These are phyloP conservation scores for Hypomontagnella submonticulosa DNA, from an alignment of 495 filamentous ascomycete species.

Conservation along the genomic window DNA sequence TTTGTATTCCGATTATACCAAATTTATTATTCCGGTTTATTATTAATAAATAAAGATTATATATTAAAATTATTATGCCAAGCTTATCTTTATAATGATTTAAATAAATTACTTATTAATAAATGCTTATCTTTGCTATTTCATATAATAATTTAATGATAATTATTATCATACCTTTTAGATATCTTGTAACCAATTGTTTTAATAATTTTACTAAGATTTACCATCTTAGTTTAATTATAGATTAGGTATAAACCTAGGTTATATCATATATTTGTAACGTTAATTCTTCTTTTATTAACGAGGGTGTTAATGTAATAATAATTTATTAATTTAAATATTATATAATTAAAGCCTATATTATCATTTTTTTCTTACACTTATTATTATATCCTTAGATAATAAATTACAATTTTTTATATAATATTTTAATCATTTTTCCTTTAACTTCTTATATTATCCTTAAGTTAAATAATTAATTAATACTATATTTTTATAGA, in stretches of 20 bases:
- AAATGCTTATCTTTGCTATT: neutral
- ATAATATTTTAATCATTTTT: conserved; percentile 1
- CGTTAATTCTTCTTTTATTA: neutral
- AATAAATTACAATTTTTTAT: neutral
- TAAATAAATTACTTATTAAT: neutral
- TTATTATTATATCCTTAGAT: neutral
- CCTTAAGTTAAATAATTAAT: neutral
- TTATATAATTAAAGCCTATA: neutral
- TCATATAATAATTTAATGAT: neutral
- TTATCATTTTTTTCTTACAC: neutral
- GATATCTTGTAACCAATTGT: neutral
- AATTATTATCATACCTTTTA: neutral
- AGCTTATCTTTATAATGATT: neutral
- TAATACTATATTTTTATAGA: neutral
- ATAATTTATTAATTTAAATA: neutral
- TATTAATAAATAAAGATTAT: neutral
- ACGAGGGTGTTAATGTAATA: neutral
- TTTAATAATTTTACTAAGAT: neutral
- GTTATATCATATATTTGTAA: neutral
- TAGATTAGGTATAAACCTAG: neutral
- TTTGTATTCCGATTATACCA: neutral
- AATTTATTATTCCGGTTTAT: neutral
- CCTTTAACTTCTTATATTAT: conserved; percentile 1
- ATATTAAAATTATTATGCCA: neutral
- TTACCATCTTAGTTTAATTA: neutral